Evolutionary conservation across 257 asterid species (phyloP).

Genomic region (Nicotiana paniculata): DNA sequence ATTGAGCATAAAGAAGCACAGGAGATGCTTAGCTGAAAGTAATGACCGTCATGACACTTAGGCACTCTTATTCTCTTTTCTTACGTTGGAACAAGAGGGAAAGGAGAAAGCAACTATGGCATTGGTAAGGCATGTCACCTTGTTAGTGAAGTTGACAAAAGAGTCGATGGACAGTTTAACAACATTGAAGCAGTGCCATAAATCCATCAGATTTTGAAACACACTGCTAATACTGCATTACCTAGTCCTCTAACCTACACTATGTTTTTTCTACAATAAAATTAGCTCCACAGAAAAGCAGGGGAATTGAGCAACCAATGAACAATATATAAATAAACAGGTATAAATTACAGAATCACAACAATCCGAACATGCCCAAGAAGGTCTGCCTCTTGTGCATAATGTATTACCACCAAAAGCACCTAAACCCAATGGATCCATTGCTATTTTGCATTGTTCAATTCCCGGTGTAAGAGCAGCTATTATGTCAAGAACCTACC

Average conservation of each 20-base stretch:
- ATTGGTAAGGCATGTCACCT: not conserved
- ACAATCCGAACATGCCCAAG: not conserved
- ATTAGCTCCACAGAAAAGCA: not conserved
- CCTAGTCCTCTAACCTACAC: not conserved
- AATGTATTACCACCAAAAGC: not conserved
- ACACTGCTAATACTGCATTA: not conserved
- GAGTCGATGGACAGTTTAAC: not conserved
- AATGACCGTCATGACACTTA: not conserved
- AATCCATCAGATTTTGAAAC: not conserved
- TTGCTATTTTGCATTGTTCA: not conserved
- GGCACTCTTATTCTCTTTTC: not conserved
- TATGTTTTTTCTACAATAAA: not conserved
- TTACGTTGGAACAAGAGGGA: not conserved
- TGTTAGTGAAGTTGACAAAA: not conserved
- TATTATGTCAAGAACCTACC: slow-evolving; percentile 32
- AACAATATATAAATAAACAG: not conserved
- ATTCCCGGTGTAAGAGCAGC: not conserved
- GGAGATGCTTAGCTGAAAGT: not conserved
- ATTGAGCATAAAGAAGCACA: not conserved
- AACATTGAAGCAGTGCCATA: not conserved
- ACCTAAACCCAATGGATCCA: not conserved
- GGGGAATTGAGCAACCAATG: not conserved
- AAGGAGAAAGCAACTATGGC: not conserved
- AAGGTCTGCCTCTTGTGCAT: not conserved
- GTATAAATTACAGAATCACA: not conserved